phyloP scores from a whole-genome alignment of 192 early-diverging fungal species.

The Dimargaris xerosporica region DNA sequence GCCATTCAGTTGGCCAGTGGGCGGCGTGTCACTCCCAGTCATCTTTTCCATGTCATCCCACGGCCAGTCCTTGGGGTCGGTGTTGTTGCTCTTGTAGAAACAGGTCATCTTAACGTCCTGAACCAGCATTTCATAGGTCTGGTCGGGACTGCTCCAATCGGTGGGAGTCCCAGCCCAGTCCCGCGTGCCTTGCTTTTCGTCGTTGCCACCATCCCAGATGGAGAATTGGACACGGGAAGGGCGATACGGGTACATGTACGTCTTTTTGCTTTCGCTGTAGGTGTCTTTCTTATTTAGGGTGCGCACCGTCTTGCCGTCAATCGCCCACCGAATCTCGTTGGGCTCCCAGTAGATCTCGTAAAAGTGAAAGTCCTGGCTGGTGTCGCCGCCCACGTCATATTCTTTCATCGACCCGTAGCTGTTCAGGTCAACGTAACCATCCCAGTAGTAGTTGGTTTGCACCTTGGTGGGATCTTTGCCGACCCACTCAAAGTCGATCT shows the following conservation, averaged over 20 bases:
- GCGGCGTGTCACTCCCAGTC: neutral
- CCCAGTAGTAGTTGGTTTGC: conserved; percentile 51
- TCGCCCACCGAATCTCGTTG: conserved; percentile 34
- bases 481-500: conserved; percentile 56
- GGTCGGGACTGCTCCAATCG: conserved; percentile 24
- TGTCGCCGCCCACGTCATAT: conserved; percentile 20
- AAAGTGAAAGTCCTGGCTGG: conserved; percentile 31
- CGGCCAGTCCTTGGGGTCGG: conserved; percentile 6
- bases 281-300: conserved; percentile 31
- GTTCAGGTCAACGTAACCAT: conserved; percentile 24
- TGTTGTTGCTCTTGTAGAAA: conserved; percentile 28
- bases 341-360: conserved; percentile 47
- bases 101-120: conserved; percentile 36
- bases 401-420: conserved; percentile 30
- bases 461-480: conserved; percentile 32
- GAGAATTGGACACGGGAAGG: conserved; percentile 38
- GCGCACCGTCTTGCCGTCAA: conserved; percentile 36
- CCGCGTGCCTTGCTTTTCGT: conserved; percentile 30
- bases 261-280: conserved; percentile 19
- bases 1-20: too few relatives aligned
- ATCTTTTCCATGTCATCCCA: conserved; percentile 9
- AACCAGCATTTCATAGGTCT: conserved; percentile 32
- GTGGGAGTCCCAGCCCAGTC: conserved; percentile 47
- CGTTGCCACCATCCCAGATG: conserved; percentile 50
- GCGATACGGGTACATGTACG: conserved; percentile 29